phyloP scores from a whole-genome alignment of 2,329 filamentous ascomycete species.

The Aspergillus fructus region DNA sequence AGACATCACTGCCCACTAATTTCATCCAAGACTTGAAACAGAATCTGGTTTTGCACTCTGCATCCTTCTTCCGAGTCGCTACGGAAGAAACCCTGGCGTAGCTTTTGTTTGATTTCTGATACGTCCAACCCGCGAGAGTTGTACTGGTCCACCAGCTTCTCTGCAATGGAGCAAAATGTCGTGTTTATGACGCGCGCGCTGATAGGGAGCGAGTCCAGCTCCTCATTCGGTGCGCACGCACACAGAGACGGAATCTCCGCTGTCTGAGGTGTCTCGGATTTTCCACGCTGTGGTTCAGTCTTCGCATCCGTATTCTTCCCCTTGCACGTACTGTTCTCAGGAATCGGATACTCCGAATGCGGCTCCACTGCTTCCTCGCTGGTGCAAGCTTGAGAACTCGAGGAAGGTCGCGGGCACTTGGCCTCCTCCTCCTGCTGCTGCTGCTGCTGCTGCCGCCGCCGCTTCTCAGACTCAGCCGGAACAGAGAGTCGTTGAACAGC shows the following conservation, averaged over 20 bases:
- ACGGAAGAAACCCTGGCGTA: slow-evolving; percentile 35
- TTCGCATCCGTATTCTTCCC: too few relatives aligned
- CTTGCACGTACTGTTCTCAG: neutral
- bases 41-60: slow-evolving; percentile 42
- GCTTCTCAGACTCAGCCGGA: too few relatives aligned
- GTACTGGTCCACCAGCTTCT: slow-evolving; percentile 39
- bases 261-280: neutral
- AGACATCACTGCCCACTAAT: slow-evolving; percentile 30
- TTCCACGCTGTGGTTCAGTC: neutral
- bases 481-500: slow-evolving; percentile 21
- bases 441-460: neutral
- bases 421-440: neutral
- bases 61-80: slow-evolving; percentile 31
- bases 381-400: neutral
- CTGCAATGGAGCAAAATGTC: slow-evolving; percentile 40
- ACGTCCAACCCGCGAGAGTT: slow-evolving; percentile 37
- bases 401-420: neutral
- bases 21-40: slow-evolving; percentile 42
- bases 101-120: slow-evolving; percentile 34
- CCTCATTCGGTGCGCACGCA: slow-evolving; percentile 22
- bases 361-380: neutral
- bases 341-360: neutral
- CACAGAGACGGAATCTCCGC: slow-evolving; percentile 20
- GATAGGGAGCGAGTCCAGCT: slow-evolving; percentile 17
- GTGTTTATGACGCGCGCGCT: slow-evolving; percentile 32